Evolutionary conservation across 2,329 filamentous ascomycete genomes (phyloP).

Genomic region (Claviceps sp.): DNA sequence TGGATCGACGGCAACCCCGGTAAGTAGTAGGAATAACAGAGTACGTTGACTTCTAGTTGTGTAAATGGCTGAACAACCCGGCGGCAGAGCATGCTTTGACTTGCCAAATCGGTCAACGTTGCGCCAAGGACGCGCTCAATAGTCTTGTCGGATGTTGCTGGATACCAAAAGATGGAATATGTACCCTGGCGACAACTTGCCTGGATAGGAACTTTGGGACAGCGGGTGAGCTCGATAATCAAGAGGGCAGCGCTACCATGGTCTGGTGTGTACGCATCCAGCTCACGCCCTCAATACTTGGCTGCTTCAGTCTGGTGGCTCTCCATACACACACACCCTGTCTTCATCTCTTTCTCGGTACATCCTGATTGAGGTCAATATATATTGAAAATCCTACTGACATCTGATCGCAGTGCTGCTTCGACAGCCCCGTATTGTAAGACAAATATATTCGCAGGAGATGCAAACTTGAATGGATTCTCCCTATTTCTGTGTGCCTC

Average conservation of each 20-base stretch:
- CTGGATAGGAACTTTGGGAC: constrained; percentile 3
- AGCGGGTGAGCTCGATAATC: background rate
- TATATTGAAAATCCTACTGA: background rate
- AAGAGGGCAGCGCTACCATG: constrained; percentile 2
- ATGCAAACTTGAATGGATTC: constrained; percentile 7
- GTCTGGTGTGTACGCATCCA: background rate
- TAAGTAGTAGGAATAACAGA: background rate
- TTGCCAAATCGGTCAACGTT: constrained; percentile 10
- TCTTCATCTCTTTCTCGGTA: background rate
- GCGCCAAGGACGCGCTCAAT: constrained; percentile 8
- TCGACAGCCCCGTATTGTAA: constrained; percentile 11
- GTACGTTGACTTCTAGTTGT: background rate
- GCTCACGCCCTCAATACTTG: background rate
- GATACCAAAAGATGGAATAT: constrained; percentile 4
- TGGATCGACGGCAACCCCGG: constrained; percentile 11
- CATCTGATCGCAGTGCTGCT: constrained; percentile 3
- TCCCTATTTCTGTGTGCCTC: constrained; percentile 12
- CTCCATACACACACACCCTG: background rate
- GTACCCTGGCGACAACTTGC: constrained; percentile 9
- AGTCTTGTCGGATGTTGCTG: constrained; percentile 12
- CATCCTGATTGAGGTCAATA: background rate
- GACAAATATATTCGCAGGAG: constrained; percentile 10
- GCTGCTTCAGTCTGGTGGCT: background rate
- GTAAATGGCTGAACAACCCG: background rate
- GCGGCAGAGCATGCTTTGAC: constrained; percentile 9